A percentile compares a stretch with the other conserved stretches of the same genome.
Evolutionary conservation across 768 basidiomycete species (phyloP).

Genomic region (Russula abietina): DNA sequence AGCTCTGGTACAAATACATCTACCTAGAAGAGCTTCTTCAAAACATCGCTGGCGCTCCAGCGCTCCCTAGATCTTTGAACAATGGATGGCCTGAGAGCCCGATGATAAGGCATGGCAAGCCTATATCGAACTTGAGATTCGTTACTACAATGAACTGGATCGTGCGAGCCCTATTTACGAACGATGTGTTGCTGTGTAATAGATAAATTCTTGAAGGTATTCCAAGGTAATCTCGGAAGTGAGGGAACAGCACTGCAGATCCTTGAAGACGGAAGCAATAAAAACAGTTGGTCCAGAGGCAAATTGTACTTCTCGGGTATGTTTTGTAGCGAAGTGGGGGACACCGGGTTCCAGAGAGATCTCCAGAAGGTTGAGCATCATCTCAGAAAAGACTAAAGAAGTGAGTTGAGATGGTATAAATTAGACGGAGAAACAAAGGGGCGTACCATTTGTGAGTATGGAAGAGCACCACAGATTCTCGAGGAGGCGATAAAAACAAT

Average conservation of each 20-base stretch:
- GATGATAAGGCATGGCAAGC: constrained; percentile 99
- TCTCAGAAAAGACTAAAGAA: constrained; percentile 74
- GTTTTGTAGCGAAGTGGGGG: constrained; percentile 79
- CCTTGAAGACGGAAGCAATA: constrained; percentile 86
- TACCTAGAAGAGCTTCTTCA: constrained; percentile 96
- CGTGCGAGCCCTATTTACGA: constrained; percentile 92
- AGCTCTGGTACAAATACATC: constrained; percentile 99
- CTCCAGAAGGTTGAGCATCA: constrained; percentile 81
- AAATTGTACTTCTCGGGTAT: constrained; percentile 92
- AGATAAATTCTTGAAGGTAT: constrained; percentile 89
- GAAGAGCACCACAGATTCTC: constrained; percentile 87
- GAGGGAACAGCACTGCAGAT: constrained; percentile 77
- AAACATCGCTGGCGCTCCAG: constrained; percentile 95
- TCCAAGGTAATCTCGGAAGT: constrained; percentile 69
- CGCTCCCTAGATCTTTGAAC: constrained; percentile 94
- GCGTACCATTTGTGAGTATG: constrained; percentile 85
- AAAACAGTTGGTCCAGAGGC: constrained; percentile 89
- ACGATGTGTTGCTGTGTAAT: constrained; percentile 83
- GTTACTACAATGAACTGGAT: constrained; percentile 88
- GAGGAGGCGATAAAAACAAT: constrained; percentile 83
- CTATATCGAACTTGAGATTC: constrained; percentile 96
- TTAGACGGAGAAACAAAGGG: constrained; percentile 5
- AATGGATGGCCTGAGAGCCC: constrained; percentile 99
- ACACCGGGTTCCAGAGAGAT: constrained; percentile 82
- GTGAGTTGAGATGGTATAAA: constrained; percentile 22